Base-by-base conservation (phyloP, 2,329 filamentous ascomycete species). In the Diaporthe aspalathi region DNA sequence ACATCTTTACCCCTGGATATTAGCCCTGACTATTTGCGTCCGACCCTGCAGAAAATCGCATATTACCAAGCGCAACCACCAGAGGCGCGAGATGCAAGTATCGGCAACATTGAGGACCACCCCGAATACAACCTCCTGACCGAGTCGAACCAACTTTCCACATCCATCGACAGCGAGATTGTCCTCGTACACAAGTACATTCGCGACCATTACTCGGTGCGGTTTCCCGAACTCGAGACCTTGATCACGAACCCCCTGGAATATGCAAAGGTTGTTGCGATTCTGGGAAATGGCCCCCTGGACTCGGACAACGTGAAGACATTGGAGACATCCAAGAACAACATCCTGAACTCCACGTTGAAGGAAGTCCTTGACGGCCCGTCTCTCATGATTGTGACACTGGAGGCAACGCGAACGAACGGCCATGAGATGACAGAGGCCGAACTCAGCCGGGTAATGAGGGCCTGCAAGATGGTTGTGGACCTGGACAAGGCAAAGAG, bases 161-260 rank as follows among this genome's bases (percentile, higher is more conserved):
- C 95, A 7, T 92, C 93, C 74, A 98, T 98, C 75, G 95, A 97
- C 76, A 94, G 93, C 79, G 95, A 98, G 81, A 93, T 98, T 56
- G 93, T 93, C 43, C 88, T 96, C 9, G 93, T 98, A 27, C 96
- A 99, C 86, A 99, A 99, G 83, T 97, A 94, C 81, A 94, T 98
- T 72, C 90, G 95, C 78, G 96, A 99, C 78, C 94, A 98, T 82
- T 99, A 99, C 83, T 97, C 95, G 12, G 88, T 93, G 22, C 90
- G 95, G 73, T 99, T 98, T 78, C 95, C 96, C 0, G 95, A 98
- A 81, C 89, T 99, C 50, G 96, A 99, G 81, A 88, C 88, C 24
- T 89, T 99, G 43, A 92, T 99, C 72, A 94, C 93, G 70, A 97
- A 95, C 77, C 94, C 96, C 1, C 87, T 98, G 65, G 94, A 98